A percentile compares a stretch with the other conserved stretches of the same genome.
Evolutionary conservation across 1,284 basidiomycete genomes (phyloP).

Genomic region (Exobasidium rhododendri): DNA sequence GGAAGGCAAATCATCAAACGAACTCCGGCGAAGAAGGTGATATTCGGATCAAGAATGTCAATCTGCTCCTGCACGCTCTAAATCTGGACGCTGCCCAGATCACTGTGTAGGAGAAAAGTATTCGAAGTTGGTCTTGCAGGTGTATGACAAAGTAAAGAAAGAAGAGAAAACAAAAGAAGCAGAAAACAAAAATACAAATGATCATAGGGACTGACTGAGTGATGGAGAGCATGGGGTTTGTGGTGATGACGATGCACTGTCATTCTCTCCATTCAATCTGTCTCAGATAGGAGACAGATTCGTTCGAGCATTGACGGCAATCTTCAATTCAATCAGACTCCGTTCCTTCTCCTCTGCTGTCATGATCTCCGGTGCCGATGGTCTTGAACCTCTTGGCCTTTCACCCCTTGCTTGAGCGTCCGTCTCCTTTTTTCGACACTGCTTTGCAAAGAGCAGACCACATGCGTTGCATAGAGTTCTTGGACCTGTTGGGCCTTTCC

Average conservation of each 20-base stretch:
- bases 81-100: slow-evolving; percentile 53
- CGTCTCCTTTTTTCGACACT: slow-evolving; percentile 21
- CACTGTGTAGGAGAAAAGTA: slow-evolving; percentile 28
- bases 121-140: background rate
- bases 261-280: no score
- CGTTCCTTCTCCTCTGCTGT: slow-evolving; percentile 4
- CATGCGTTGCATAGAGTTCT: slow-evolving; percentile 32
- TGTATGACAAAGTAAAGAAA: background rate
- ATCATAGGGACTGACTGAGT: no score
- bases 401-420: slow-evolving; percentile 14
- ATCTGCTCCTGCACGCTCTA: slow-evolving; percentile 49
- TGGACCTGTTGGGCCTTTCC: slow-evolving; percentile 28
- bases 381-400: background rate
- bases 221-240: no score
- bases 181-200: background rate
- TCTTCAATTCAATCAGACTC: slow-evolving; percentile 1
- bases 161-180: background rate
- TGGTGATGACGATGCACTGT: no score
- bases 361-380: background rate
- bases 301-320: slow-evolving; percentile 1
- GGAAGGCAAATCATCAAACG: slow-evolving; percentile 23
- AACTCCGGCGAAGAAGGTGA: slow-evolving; percentile 21
- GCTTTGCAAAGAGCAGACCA: slow-evolving; percentile 29
- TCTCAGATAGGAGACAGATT: background rate
- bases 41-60: slow-evolving; percentile 49